Conservation (phyloP, 1,139 yeast genomes). For the Candida sanyaensis region DNA sequence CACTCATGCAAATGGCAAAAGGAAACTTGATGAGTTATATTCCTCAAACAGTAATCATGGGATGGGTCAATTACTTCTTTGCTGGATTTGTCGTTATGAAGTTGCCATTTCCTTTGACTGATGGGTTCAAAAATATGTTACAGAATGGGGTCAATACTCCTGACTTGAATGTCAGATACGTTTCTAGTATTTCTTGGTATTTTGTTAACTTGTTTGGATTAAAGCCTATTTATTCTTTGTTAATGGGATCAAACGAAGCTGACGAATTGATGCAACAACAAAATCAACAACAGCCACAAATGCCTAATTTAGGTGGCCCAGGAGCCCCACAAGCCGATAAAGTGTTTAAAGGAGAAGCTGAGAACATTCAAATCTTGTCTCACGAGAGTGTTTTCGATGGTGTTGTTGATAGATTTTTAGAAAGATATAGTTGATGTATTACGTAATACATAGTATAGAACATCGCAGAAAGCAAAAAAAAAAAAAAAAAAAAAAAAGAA, state of each 20-base stretch:
- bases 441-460: conserved; percentile 1
- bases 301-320: conserved; percentile 50
- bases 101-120: conserved; percentile 68
- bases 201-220: conserved; percentile 87
- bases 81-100: conserved; percentile 84
- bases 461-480: conserved; percentile 1
- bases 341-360: conserved; percentile 70
- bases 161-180: conserved; percentile 89
- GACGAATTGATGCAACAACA: conserved; percentile 51
- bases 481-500: background rate
- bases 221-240: conserved; percentile 72
- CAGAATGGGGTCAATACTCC: conserved; percentile 86
- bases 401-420: conserved; percentile 65
- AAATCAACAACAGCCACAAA: conserved; percentile 47
- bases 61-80: conserved; percentile 93
- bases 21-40: conserved; percentile 80
- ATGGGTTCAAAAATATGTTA: conserved; percentile 87
- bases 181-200: conserved; percentile 97
- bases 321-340: conserved; percentile 64
- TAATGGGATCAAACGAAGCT: conserved; percentile 55
- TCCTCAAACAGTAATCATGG: conserved; percentile 93
- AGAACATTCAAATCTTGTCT: conserved; percentile 66
- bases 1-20: conserved; percentile 78
- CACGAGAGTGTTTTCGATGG: conserved; percentile 58
- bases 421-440: conserved; percentile 12